Evolutionary conservation across 169 alveolate species (phyloP).

Genomic region (Plasmodium chabaudi): DNA sequence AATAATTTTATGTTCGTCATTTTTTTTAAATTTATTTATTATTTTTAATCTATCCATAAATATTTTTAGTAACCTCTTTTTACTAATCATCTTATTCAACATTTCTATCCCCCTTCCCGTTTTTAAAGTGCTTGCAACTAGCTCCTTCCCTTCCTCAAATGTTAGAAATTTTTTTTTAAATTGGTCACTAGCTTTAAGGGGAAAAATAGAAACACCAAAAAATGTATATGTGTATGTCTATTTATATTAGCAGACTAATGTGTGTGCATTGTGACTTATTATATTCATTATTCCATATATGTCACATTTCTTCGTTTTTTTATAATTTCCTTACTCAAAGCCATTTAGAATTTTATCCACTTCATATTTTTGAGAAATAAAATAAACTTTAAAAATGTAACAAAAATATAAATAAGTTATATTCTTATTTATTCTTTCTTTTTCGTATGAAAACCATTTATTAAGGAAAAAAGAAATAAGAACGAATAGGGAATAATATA

Average conservation of each 20-base stretch:
- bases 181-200: slow-evolving; percentile 12
- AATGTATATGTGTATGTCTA: background rate
- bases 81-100: slow-evolving; percentile 24
- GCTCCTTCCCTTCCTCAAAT: slow-evolving; percentile 68
- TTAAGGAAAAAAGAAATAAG: no score
- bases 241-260: background rate
- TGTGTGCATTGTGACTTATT: background rate
- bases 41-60: slow-evolving; percentile 25
- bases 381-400: no score
- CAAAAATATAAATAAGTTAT: no score
- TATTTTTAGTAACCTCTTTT: slow-evolving; percentile 16
- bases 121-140: slow-evolving; percentile 39
- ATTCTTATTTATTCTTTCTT: no score
- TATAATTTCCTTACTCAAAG: background rate
- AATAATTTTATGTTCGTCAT: background rate
- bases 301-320: background rate
- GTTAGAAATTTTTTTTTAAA: slow-evolving; percentile 32
- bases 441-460: no score
- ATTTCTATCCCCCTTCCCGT: slow-evolving; percentile 74
- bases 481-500: no score
- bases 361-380: no score
- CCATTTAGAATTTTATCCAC: no score
- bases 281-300: no score
- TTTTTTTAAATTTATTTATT: background rate
- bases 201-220: background rate